Evolutionary conservation across 495 filamentous ascomycete genomes (phyloP).

Genomic region (Collariella sp.): DNA sequence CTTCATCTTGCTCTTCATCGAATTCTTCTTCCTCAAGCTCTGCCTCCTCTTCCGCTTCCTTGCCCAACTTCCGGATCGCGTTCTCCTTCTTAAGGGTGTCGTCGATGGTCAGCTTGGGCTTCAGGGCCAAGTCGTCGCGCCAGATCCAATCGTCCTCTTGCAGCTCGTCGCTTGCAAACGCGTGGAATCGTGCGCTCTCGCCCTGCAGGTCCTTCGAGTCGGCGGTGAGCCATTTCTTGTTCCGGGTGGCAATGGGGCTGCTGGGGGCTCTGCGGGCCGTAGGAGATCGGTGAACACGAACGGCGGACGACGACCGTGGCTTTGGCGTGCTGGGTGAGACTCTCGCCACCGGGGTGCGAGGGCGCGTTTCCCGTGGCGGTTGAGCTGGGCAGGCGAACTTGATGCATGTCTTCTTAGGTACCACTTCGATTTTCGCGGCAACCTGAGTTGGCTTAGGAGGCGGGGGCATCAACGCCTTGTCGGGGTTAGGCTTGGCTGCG

Average conservation of each 20-base stretch:
- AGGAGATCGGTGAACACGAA: conserved; percentile 45
- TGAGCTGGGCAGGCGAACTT: conserved; percentile 43
- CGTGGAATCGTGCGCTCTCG: conserved; percentile 75
- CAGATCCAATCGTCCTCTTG: conserved; percentile 83
- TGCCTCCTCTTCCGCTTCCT: conserved; percentile 86
- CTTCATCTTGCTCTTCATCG: conserved; percentile 49
- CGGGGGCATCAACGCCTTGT: conserved; percentile 21
- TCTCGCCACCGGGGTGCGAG: conserved; percentile 14
- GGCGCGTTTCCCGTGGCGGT: conserved; percentile 7
- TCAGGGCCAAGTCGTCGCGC: conserved; percentile 48
- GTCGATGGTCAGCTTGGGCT: conserved; percentile 68
- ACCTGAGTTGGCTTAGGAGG: conserved; percentile 17
- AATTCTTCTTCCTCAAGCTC: conserved; percentile 61
- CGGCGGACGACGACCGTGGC: conserved; percentile 36
- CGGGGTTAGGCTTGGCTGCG: conserved; percentile 38
- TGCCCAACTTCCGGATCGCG: conserved; percentile 73
- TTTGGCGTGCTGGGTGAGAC: conserved; percentile 25
- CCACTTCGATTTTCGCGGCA: conserved; percentile 22
- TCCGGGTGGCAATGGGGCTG: conserved; percentile 28
- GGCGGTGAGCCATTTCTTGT: conserved; percentile 41
- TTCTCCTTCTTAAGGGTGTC: conserved; percentile 89
- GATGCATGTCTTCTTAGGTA: conserved; percentile 38
- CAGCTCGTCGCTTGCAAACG: conserved; percentile 75
- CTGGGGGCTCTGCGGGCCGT: conserved; percentile 28
- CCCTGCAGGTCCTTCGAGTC: conserved; percentile 50